Evolutionary conservation across 2,329 filamentous ascomycete species (phyloP), one percentile per base, ranked within the genome.

Genomic region (Curvularia eragrostidis): DNA sequence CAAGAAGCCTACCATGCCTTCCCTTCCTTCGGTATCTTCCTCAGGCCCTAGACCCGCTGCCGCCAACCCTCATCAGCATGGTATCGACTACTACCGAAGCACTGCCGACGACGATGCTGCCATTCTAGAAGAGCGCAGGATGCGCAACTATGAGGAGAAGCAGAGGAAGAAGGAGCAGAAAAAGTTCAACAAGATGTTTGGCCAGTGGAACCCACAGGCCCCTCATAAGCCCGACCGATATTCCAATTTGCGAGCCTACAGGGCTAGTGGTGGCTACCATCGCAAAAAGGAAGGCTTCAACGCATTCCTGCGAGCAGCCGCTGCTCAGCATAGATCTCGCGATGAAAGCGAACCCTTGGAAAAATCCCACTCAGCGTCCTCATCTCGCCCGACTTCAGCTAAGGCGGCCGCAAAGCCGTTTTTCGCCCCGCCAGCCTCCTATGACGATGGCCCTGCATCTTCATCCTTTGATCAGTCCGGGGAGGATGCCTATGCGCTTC

Each of bases 71-170:
- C 64, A 71, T 50, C 66, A 67, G 48, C 65, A 66, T 57, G 62
- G 62, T 21, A 64, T 71, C 58, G 66, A 72, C 44, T 73, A 64
- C 47, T 74, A 97, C 76, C 97, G 93, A 90, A 86, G 86, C 1
- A 88, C 86, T 48, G 90, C 92, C n/a, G 91, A 96, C 65, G 91
- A 96, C 54, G 92, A 92, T 69, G 83, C 85, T 26, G 84, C 86
- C 64, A 83, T 82, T 62, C 86, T 87, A 61, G 92, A 91, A 73
- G 82, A 81, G 43, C 80, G 77, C 19, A 85, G 90, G 70, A 90
- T 91, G 78, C 85, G 87, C 54, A 87, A 90, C 71, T 87, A 91
- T 48, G 91, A 91, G 54, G 90, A 71, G 42, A 63, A 91, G 13
- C 88, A 91, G 59, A 75, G 75, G 46, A 81, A 81, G 69, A 77